A percentile compares a stretch with the other conserved stretches of the same genome.
Evolutionary conservation across 495 filamentous ascomycete genomes (phyloP).

Genomic region (Parathielavia appendiculata): DNA sequence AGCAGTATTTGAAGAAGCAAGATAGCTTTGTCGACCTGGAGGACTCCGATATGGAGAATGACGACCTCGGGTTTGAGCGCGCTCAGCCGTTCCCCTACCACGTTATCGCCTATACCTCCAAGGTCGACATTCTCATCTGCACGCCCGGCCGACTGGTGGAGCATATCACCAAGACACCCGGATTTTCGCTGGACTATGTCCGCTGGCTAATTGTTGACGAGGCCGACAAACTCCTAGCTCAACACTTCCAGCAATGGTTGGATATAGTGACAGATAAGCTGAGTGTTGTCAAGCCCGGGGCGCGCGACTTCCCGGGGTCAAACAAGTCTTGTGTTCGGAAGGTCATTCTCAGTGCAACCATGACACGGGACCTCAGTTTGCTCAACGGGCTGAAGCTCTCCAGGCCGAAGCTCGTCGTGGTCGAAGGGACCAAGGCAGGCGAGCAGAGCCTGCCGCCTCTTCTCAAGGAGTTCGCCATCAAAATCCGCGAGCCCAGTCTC

Average conservation of each 20-base stretch:
- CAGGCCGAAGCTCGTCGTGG: conserved; percentile 68
- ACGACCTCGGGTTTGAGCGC: conserved; percentile 1
- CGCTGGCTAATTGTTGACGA: conserved; percentile 91
- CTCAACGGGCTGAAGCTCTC: conserved; percentile 66
- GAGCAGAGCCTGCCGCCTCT: conserved; percentile 60
- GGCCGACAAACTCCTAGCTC: conserved; percentile 83
- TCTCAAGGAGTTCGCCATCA: conserved; percentile 67
- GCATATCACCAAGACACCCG: conserved; percentile 74
- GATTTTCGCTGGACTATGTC: conserved; percentile 68
- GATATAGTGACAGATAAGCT: conserved; percentile 63
- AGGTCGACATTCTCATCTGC: conserved; percentile 83
- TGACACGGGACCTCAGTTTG: conserved; percentile 82
- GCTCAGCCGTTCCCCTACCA: conserved; percentile 52
- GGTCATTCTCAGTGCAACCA: conserved; percentile 83
- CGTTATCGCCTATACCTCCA: conserved; percentile 57
- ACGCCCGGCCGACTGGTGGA: conserved; percentile 92
- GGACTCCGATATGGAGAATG: conserved; percentile 23
- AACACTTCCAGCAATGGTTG: conserved; percentile 91
- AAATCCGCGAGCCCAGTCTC: conserved; percentile 65
- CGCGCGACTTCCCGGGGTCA: conserved; percentile 47
- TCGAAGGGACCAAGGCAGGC: conserved; percentile 49
- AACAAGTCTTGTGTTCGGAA: conserved; percentile 55
- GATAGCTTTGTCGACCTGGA: conserved; percentile 19
- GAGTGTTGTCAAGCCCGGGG: conserved; percentile 32
- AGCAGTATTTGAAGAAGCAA: conserved; percentile 24